Conservation (phyloP, 768 basidiomycete genomes). For the Gautieria morchelliformis region DNA sequence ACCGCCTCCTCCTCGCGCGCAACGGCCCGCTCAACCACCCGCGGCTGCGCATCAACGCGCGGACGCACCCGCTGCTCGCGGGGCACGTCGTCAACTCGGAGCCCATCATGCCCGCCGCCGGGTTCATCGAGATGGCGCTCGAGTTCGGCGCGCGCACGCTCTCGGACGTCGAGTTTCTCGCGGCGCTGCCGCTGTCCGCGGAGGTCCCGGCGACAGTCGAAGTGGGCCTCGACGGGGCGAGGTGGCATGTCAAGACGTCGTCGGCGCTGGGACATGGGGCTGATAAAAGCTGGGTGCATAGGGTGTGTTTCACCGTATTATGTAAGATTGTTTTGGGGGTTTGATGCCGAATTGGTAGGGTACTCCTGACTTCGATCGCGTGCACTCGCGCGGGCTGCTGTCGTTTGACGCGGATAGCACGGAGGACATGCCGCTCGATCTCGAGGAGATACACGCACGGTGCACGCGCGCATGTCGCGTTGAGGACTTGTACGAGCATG, state of each 20-base stretch:
- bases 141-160: slow-evolving; percentile 24
- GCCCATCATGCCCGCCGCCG: slow-evolving; percentile 14
- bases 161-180: slow-evolving; percentile 19
- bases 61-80: slow-evolving; percentile 8
- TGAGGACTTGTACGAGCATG: slow-evolving; percentile 19
- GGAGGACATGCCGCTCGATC: slow-evolving; percentile 6
- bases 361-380: slow-evolving; percentile 14
- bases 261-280: slow-evolving; percentile 4
- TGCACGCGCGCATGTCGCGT: not conserved
- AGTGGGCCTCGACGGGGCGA: slow-evolving; percentile 4
- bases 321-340: slow-evolving; percentile 9
- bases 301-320: not conserved
- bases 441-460: slow-evolving; percentile 5
- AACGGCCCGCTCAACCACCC: slow-evolving; percentile 12
- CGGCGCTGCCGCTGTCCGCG: slow-evolving; percentile 18
- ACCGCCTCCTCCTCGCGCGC: slow-evolving; percentile 18
- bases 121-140: slow-evolving; percentile 19
- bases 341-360: slow-evolving; percentile 15
- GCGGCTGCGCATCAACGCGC: slow-evolving; percentile 11
- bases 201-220: slow-evolving; percentile 13
- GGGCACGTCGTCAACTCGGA: slow-evolving; percentile 10
- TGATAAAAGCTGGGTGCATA: not conserved
- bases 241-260: slow-evolving; percentile 4
- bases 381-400: slow-evolving; percentile 15
- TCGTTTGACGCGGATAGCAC: slow-evolving; percentile 20